Percentiles rank a stretch among this genome's conserved stretches.
Evolutionary conservation across 1,139 yeast species (phyloP).

Genomic region (Kodamaea anthophila): DNA sequence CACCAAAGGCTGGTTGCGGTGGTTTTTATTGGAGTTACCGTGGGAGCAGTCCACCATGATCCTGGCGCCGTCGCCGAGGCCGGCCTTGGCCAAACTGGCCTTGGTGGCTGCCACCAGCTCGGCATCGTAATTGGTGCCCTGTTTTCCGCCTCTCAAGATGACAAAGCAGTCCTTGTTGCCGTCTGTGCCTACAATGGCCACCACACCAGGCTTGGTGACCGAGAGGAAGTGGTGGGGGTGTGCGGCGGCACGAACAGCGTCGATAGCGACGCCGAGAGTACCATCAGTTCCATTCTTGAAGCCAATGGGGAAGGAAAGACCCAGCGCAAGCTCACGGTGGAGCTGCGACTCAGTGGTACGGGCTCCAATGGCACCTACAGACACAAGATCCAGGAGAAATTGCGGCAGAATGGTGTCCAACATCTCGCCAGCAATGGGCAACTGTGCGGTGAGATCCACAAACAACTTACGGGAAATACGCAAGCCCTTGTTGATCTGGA

Average conservation of each 20-base stretch:
- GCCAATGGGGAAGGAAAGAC: slow-evolving; percentile 93
- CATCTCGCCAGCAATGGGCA: slow-evolving; percentile 97
- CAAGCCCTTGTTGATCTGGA: slow-evolving; percentile 91
- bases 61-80: slow-evolving; percentile 44
- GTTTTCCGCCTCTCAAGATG: slow-evolving; percentile 91
- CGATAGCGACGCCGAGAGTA: slow-evolving; percentile 83
- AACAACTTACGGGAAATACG: slow-evolving; percentile 84
- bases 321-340: slow-evolving; percentile 93
- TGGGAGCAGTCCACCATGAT: slow-evolving; percentile 98
- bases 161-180: slow-evolving; percentile 91
- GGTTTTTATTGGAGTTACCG: slow-evolving; percentile 88
- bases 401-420: slow-evolving; percentile 96
- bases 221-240: slow-evolving; percentile 92
- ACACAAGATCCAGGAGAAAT: slow-evolving; percentile 81
- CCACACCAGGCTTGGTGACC: slow-evolving; percentile 87
- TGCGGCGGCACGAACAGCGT: slow-evolving; percentile 88
- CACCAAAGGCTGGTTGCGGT: slow-evolving; percentile 90
- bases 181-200: slow-evolving; percentile 90
- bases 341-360: slow-evolving; percentile 96
- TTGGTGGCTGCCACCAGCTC: slow-evolving; percentile 65
- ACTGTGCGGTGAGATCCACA: slow-evolving; percentile 61
- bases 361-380: slow-evolving; percentile 96
- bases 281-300: slow-evolving; percentile 98
- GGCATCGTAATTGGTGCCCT: slow-evolving; percentile 84
- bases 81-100: slow-evolving; percentile 45